These are phyloP conservation scores for Brassica napus DNA, from an alignment of 345 rosid species.

Conservation along the genomic window Da-Ae NC_063446.1:12025001-12025500, in stretches of 20 bases:
- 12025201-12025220: slow-evolving; percentile 19
- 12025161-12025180: not conserved
- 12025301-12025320: slow-evolving; percentile 23
- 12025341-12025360: slow-evolving; percentile 40
- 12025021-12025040: slow-evolving; percentile 82
- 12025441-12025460: not conserved
- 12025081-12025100: slow-evolving; percentile 88
- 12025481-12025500: not conserved
- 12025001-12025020: not conserved
- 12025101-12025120: slow-evolving; percentile 67
- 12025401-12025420: not conserved
- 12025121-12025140: slow-evolving; percentile 44
- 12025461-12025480: not conserved
- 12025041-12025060: slow-evolving; percentile 89
- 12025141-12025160: slow-evolving; percentile 43
- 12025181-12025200: slow-evolving; percentile 7
- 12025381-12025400: not conserved
- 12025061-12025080: slow-evolving; percentile 82
- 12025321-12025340: too few species aligned
- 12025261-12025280: slow-evolving; percentile 11
- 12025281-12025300: slow-evolving; percentile 8
- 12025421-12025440: slow-evolving; percentile 9
- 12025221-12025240: slow-evolving; percentile 29
- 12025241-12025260: not conserved
- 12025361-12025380: slow-evolving; percentile 24